These are phyloP conservation scores for Aegilops bicornis DNA, from an alignment of 176 grass and related monocot species.

Conservation along the genomic window DNA sequence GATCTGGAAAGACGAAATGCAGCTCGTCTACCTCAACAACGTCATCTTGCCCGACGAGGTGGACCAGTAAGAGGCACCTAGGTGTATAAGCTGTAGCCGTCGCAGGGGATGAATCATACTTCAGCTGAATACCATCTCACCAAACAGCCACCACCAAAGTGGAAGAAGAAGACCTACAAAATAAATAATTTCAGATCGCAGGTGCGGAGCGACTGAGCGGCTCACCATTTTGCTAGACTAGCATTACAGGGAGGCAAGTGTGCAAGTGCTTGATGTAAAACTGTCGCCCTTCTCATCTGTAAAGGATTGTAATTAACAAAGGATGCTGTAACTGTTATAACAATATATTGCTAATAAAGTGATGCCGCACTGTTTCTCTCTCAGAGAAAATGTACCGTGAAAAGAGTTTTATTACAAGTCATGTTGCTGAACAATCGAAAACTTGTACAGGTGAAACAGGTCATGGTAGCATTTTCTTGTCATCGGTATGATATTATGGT, in stretches of 20 bases:
- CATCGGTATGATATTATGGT: too few species aligned
- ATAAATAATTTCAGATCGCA: slow-evolving; percentile 25
- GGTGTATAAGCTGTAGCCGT: slow-evolving; percentile 2
- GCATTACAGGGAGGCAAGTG: slow-evolving; percentile 15
- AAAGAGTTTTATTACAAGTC: neutral
- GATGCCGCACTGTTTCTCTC: slow-evolving; percentile 13
- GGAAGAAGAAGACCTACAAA: slow-evolving; percentile 26
- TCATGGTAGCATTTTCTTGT: neutral
- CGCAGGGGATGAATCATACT: slow-evolving; percentile 5
- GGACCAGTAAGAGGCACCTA: slow-evolving; percentile 44
- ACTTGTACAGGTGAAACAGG: neutral
- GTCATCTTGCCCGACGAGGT: slow-evolving; percentile 62
- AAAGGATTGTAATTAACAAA: slow-evolving; percentile 9
- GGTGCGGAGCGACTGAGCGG: neutral
- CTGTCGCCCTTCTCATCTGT: neutral
- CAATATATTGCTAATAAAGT: slow-evolving; percentile 22
- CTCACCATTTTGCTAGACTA: slow-evolving; percentile 6
- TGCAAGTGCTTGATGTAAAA: neutral
- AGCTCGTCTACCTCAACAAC: slow-evolving; percentile 70
- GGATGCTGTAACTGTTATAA: neutral
- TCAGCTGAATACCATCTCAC: neutral
- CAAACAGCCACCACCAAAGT: slow-evolving; percentile 3
- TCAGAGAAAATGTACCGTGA: neutral
- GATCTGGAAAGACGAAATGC: slow-evolving; percentile 99
- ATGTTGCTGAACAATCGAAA: neutral